Evolutionary conservation across 2,329 filamentous ascomycete species (phyloP).

Genomic region (Cladosporium austrohemisphaericum): DNA sequence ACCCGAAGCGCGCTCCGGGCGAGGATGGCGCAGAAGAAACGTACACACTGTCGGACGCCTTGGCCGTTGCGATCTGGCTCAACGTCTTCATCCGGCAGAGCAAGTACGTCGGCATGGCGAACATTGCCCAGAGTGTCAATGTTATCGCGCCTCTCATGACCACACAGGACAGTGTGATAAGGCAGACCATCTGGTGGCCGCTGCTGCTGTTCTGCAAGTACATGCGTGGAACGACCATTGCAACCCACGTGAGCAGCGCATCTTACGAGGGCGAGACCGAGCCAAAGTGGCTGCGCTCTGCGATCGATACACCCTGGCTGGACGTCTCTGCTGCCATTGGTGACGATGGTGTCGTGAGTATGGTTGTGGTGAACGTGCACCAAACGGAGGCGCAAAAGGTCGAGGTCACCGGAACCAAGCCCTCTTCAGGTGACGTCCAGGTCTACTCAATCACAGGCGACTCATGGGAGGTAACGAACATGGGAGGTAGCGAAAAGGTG

Average conservation of each 20-base stretch:
- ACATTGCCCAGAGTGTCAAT: slow-evolving; percentile 73
- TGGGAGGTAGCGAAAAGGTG: slow-evolving; percentile 60
- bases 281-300: slow-evolving; percentile 61
- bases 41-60: slow-evolving; percentile 70
- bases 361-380: slow-evolving; percentile 70
- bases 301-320: slow-evolving; percentile 66
- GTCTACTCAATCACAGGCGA: slow-evolving; percentile 62
- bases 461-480: slow-evolving; percentile 58
- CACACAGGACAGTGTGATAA: slow-evolving; percentile 57
- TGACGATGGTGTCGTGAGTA: slow-evolving; percentile 57
- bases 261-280: slow-evolving; percentile 65
- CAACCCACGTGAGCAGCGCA: slow-evolving; percentile 59
- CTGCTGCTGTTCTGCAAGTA: slow-evolving; percentile 64
- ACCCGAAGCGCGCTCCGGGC: slow-evolving; percentile 66
- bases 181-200: slow-evolving; percentile 74
- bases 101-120: slow-evolving; percentile 70
- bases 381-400: slow-evolving; percentile 48
- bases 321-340: slow-evolving; percentile 62
- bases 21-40: slow-evolving; percentile 68
- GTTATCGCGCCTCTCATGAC: slow-evolving; percentile 77
- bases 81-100: slow-evolving; percentile 74
- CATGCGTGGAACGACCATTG: slow-evolving; percentile 70
- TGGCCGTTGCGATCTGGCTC: slow-evolving; percentile 71
- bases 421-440: slow-evolving; percentile 38
- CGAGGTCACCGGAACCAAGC: not conserved